Evolutionary conservation across 495 filamentous ascomycete genomes (phyloP).

Genomic region (Podospora conica): DNA sequence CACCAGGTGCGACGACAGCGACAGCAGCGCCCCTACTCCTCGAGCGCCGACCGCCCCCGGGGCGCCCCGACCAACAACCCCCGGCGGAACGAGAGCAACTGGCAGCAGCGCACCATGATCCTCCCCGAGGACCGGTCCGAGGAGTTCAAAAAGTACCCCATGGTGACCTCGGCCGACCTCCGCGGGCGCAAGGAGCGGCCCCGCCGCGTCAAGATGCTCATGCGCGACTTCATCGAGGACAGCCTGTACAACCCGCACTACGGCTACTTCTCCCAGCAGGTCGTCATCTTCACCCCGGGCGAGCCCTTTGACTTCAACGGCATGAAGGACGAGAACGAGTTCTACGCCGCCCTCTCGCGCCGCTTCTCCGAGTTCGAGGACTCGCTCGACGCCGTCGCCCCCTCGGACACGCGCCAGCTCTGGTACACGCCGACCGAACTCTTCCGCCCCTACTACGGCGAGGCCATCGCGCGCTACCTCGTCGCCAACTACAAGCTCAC

Average conservation of each 20-base stretch:
- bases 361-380: constrained; percentile 90
- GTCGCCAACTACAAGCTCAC: constrained; percentile 92
- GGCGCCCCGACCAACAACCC: constrained; percentile 17
- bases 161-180: constrained; percentile 75
- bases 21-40: constrained; percentile 21
- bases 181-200: constrained; percentile 67
- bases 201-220: constrained; percentile 87
- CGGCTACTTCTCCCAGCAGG: constrained; percentile 96
- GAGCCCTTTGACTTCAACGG: constrained; percentile 86
- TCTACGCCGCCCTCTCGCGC: constrained; percentile 65
- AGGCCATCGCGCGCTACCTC: constrained; percentile 90
- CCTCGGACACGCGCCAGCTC: constrained; percentile 73
- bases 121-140: constrained; percentile 68
- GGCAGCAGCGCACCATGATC: constrained; percentile 72
- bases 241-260: constrained; percentile 96
- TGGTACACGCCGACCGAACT: constrained; percentile 99
- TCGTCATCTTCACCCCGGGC: constrained; percentile 88
- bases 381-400: constrained; percentile 59
- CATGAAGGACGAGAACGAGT: constrained; percentile 76
- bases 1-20: constrained; percentile 32
- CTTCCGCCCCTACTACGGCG: constrained; percentile 93
- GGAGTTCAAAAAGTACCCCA: constrained; percentile 73
- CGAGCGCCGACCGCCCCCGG: constrained; percentile 19
- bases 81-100: constrained; percentile 47
- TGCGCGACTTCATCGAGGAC: constrained; percentile 97